Conservation (phyloP, 129 eudicot genomes). For the Chrysanthemum lavandulifolium region DNA sequence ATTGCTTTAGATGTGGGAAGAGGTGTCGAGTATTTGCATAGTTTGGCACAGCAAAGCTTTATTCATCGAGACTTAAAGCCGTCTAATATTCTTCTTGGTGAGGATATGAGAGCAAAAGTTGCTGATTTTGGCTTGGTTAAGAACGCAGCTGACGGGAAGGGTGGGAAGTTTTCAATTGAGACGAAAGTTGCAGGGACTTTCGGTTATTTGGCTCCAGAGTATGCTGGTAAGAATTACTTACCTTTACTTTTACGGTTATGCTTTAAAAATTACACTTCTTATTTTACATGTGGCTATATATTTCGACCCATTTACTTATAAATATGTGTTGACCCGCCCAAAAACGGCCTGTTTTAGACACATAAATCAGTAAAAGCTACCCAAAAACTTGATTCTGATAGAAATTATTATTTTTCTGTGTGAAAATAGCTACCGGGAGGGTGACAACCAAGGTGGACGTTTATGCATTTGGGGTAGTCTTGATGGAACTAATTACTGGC, state of each 20-base stretch:
- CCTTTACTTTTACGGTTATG: background rate
- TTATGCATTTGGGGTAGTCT: slow-evolving; percentile 17
- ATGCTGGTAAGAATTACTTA: slow-evolving; percentile 40
- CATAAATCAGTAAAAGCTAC: background rate
- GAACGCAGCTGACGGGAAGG: slow-evolving; percentile 54
- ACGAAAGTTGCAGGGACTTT: slow-evolving; percentile 67
- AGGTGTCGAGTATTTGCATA: slow-evolving; percentile 60
- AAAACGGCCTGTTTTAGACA: background rate
- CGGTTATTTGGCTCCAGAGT: slow-evolving; percentile 71
- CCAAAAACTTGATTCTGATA: background rate
- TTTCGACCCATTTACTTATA: background rate
- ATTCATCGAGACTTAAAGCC: slow-evolving; percentile 64
- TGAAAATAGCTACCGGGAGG: slow-evolving; percentile 10
- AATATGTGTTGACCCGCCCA: background rate
- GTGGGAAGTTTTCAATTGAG: slow-evolving; percentile 47
- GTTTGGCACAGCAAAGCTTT: slow-evolving; percentile 64
- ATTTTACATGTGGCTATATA: background rate
- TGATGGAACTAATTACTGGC: slow-evolving; percentile 14
- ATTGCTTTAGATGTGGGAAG: slow-evolving; percentile 60
- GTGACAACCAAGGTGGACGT: slow-evolving; percentile 19
- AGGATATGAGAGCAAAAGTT: slow-evolving; percentile 52
- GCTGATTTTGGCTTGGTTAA: slow-evolving; percentile 50
- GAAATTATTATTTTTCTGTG: background rate
- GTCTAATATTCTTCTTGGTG: slow-evolving; percentile 53
- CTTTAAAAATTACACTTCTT: background rate